These are phyloP conservation scores for Aureobasidium sp. DNA, from an alignment of 2,329 filamentous ascomycete species.

Conservation along the genomic window DNA sequence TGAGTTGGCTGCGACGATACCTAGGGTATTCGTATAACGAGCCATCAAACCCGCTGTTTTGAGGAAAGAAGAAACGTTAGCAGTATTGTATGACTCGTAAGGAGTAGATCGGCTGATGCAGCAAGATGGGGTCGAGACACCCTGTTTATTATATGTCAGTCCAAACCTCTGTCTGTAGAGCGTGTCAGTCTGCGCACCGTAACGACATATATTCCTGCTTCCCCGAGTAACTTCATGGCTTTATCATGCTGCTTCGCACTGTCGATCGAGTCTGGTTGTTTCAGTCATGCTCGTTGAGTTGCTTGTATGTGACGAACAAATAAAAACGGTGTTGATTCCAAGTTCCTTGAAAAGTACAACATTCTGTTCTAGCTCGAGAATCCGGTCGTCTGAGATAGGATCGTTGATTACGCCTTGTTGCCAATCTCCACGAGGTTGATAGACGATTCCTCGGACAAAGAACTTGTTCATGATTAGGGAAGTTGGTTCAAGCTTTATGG, in stretches of 20 bases:
- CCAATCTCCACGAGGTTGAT: background rate
- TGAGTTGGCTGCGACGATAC: constrained; percentile 5
- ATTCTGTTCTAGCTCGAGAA: constrained; percentile 2
- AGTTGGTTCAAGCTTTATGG: background rate
- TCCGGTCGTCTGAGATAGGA: constrained; percentile 10
- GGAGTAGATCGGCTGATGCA: constrained; percentile 11
- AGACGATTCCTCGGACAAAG: constrained; percentile 13
- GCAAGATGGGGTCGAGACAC: background rate
- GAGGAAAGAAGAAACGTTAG: constrained; percentile 1
- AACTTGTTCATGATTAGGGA: constrained; percentile 9
- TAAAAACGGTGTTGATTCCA: constrained; percentile 12
- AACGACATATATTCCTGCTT: constrained; percentile 15
- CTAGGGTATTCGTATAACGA: constrained; percentile 11
- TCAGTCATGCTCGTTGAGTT: background rate
- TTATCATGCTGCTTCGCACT: constrained; percentile 9
- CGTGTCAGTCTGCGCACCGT: background rate
- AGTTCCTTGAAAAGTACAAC: constrained; percentile 12
- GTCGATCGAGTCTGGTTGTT: constrained; percentile 11
- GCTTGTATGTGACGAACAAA: constrained; percentile 7
- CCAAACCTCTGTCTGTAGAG: background rate
- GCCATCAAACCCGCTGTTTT: constrained; percentile 11
- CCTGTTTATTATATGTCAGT: background rate
- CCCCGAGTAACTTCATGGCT: constrained; percentile 16
- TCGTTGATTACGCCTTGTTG: background rate
- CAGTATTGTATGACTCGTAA: constrained; percentile 11